Evolutionary conservation across 1,284 basidiomycete species (phyloP), one percentile per base, ranked within the genome.

Genomic region (Ustilago crameri): DNA sequence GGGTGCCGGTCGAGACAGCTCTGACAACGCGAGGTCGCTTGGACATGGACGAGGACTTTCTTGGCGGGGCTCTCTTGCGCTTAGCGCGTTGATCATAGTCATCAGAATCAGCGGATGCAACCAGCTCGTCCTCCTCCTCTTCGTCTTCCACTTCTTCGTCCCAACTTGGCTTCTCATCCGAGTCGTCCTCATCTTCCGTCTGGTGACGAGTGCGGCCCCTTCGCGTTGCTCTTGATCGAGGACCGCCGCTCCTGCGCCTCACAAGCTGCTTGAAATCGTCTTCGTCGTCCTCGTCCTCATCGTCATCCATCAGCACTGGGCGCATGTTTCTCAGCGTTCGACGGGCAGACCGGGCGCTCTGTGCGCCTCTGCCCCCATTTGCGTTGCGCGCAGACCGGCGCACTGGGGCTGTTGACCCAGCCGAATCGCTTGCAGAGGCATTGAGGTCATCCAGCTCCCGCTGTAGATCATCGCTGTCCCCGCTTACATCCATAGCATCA

Each of bases 41-140:
- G 37, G 48, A 3, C 8, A 18, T 34, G 12, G 41, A 22, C 9
- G 49, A 22, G 3, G 40, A 20, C 22, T 22, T 56, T 30, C 49
- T 24, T 20, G 58, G 14, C 9, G 45, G 17, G 15, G 42, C 23
- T 20, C 38, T 63, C 42, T 55, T 59, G 27, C 55, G 55, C 20
- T 64, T 63, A 3, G 48, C 14, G 5, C 17, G 24, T 15, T 18
- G 38, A 12, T 34, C 52, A 18, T 56, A 55, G 10, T 56, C 41
- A 23, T 42, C 64, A 20, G 20, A 18, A 12, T 44, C 58, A 35
- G 56, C 54, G 5, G 58, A 67, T 15, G 32, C 37, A n/a, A 34
- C 46, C 5, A 58, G 52, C 47, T 68, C 65, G 38, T 60, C 52
- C 34, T 68, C 46, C 8, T 64, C 54, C 9, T 65, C 63, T 15